phyloP scores from a whole-genome alignment of 352 stramenopile genomes.

The Pythium aquatile region DNA sequence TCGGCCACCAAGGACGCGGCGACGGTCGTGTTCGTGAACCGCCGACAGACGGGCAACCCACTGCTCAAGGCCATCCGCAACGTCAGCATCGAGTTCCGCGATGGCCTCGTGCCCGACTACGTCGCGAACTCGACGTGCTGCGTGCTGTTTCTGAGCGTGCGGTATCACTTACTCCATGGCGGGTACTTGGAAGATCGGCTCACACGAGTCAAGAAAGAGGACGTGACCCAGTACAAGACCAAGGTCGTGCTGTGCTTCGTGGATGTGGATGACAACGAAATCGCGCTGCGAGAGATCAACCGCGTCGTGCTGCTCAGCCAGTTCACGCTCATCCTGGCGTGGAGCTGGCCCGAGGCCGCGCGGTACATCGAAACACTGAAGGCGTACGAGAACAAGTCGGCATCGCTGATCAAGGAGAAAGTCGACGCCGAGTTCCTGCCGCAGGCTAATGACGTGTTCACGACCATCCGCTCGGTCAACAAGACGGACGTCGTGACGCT shows the following conservation, averaged over 20 bases:
- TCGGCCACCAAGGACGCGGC: conserved; percentile 40
- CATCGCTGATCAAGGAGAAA: conserved; percentile 93
- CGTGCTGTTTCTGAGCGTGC: conserved; percentile 90
- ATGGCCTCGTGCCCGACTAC: conserved; percentile 93
- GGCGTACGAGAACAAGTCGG: conserved; percentile 94
- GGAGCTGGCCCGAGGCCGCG: conserved; percentile 92
- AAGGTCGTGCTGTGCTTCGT: conserved; percentile 94
- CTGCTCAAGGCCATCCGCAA: conserved; percentile 93
- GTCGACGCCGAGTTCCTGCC: conserved; percentile 89
- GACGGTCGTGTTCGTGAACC: conserved; percentile 67
- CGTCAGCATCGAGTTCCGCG: conserved; percentile 89
- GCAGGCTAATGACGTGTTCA: conserved; percentile 91
- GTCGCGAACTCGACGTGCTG: conserved; percentile 89
- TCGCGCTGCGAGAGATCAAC: conserved; percentile 92
- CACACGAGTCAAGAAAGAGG: conserved; percentile 82
- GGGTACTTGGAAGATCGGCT: conserved; percentile 92
- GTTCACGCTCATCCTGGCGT: conserved; percentile 93
- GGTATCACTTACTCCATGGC: conserved; percentile 87
- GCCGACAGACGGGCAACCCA: conserved; percentile 92
- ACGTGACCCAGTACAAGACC: conserved; percentile 73
- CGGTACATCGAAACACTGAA: conserved; percentile 97
- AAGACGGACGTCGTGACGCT: conserved; percentile 95
- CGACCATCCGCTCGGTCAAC: conserved; percentile 90
- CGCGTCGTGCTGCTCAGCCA: conserved; percentile 88
- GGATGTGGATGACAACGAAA: conserved; percentile 94